Evolutionary conservation across 192 early-diverging fungal genomes (phyloP).

Genomic region (Dissophora ornata): DNA sequence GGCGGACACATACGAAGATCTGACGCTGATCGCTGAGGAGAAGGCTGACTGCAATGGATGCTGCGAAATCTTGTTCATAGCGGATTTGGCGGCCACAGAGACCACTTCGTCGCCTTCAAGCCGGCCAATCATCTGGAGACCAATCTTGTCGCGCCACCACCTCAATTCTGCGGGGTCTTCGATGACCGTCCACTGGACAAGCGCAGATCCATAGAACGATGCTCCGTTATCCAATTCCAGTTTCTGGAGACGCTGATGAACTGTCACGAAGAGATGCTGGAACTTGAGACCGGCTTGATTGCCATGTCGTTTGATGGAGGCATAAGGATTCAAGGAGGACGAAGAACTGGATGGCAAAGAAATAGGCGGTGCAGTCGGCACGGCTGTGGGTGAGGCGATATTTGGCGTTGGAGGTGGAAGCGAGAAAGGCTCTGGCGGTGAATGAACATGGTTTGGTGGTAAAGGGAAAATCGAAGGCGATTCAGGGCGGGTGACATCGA

Average conservation of each 20-base stretch:
- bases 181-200: slow-evolving; percentile 53
- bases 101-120: slow-evolving; percentile 25
- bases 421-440: background rate
- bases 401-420: slow-evolving; percentile 12
- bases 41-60: background rate
- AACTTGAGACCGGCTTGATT: slow-evolving; percentile 53
- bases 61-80: background rate
- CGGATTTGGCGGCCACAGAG: background rate
- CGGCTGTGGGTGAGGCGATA: background rate
- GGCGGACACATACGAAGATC: slow-evolving; percentile 33
- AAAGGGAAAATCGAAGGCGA: slow-evolving; percentile 11
- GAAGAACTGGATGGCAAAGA: slow-evolving; percentile 3
- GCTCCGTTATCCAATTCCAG: slow-evolving; percentile 39
- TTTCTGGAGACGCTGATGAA: slow-evolving; percentile 50
- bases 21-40: slow-evolving; percentile 17
- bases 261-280: slow-evolving; percentile 46
- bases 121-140: slow-evolving; percentile 52
- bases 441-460: slow-evolving; percentile 1
- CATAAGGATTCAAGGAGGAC: slow-evolving; percentile 24
- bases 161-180: slow-evolving; percentile 44
- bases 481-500: slow-evolving; percentile 3
- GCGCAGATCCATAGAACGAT: slow-evolving; percentile 29
- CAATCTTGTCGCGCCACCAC: slow-evolving; percentile 53
- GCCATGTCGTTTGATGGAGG: slow-evolving; percentile 37
- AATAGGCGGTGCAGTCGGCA: slow-evolving; percentile 2